Evolutionary conservation across 2,329 filamentous ascomycete genomes (phyloP).

Genomic region (Clarireedia monteithiana): DNA sequence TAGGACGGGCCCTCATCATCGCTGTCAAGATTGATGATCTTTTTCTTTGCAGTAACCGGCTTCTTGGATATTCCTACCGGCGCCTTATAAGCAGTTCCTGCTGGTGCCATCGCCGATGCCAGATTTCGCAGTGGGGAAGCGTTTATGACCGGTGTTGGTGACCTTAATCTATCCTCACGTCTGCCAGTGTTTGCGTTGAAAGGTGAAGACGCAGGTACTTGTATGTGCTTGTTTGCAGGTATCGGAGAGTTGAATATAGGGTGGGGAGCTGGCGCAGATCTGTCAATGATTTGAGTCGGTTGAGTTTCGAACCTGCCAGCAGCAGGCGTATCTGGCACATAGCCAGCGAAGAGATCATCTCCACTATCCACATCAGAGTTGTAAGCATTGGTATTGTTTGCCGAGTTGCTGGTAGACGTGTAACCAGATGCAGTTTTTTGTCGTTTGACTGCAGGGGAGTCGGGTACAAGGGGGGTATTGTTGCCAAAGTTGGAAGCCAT

Average conservation of each 20-base stretch:
- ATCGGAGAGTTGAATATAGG: constrained; percentile 24
- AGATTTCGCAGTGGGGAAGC: constrained; percentile 29
- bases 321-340: constrained; percentile 27
- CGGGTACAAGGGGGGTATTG: constrained; percentile 9
- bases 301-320: constrained; percentile 31
- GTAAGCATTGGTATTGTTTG: constrained; percentile 21
- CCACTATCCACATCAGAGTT: constrained; percentile 37
- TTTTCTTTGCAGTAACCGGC: constrained; percentile 31
- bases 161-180: constrained; percentile 11
- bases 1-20: constrained; percentile 50
- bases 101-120: constrained; percentile 62
- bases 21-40: constrained; percentile 42
- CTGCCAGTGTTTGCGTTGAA: constrained; percentile 12
- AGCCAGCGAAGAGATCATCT: constrained; percentile 41
- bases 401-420: constrained; percentile 21
- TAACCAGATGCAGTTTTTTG: constrained; percentile 28
- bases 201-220: constrained; percentile 87
- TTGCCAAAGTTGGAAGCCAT: constrained; percentile 18
- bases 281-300: constrained; percentile 26
- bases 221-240: constrained; percentile 41
- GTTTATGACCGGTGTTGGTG: constrained; percentile 22
- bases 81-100: constrained; percentile 62
- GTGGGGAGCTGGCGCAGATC: constrained; percentile 22
- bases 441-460: constrained; percentile 27
- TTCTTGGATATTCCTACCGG: constrained; percentile 33